Evolutionary conservation across 495 filamentous ascomycete genomes (phyloP).

Genomic region (Penicillium turbatum): DNA sequence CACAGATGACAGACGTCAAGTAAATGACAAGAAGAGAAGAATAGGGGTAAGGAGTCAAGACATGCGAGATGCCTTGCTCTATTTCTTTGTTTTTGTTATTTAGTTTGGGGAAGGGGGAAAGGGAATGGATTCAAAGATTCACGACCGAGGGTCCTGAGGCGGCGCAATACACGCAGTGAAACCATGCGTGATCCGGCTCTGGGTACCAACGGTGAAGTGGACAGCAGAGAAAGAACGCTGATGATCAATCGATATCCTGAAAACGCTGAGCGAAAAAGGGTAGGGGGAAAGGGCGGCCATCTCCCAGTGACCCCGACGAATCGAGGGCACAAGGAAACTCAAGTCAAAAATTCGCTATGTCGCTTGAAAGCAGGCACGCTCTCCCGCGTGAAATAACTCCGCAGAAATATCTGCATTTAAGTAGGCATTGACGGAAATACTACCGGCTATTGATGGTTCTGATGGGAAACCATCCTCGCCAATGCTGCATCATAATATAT

Average conservation of each 20-base stretch:
- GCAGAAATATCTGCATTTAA: conserved; percentile 14
- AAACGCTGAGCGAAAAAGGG: neutral
- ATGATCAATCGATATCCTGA: conserved; percentile 3
- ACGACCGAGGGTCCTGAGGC: neutral
- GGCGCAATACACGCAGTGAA: conserved; percentile 1
- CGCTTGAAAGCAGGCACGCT: conserved; percentile 22
- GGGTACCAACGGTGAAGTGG: neutral
- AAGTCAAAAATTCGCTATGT: conserved; percentile 12
- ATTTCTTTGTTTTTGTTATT: neutral
- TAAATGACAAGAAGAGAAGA: conserved; percentile 1
- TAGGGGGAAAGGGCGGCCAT: neutral
- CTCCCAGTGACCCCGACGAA: neutral
- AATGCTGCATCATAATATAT: neutral
- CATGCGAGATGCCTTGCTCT: conserved; percentile 1
- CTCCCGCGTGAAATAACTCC: conserved; percentile 17
- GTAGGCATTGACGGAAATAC: neutral
- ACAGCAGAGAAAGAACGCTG: neutral
- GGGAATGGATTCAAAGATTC: neutral
- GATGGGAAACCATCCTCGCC: neutral
- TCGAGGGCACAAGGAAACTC: neutral
- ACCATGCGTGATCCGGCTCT: neutral
- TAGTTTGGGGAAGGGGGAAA: neutral
- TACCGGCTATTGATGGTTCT: neutral
- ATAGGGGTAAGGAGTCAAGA: neutral
- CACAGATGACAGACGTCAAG: conserved; percentile 2